A percentile compares a stretch with the other conserved stretches of the same genome.
Conservation (phyloP, 73 alveolate genomes). For the Symbiodinium pilosum region DNA sequence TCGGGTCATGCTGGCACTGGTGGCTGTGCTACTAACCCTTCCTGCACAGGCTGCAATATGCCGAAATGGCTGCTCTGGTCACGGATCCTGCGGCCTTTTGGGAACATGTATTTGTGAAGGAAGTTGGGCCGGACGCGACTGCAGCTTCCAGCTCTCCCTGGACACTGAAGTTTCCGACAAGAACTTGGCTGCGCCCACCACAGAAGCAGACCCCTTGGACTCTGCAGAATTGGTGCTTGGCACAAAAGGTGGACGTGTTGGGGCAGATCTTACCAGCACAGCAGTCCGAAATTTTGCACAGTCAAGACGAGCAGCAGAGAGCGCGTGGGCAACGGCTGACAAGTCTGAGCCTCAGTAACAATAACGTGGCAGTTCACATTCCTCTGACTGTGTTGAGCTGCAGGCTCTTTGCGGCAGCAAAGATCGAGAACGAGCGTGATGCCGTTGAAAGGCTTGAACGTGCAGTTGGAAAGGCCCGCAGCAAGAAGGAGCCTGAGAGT, state of each 20-base stretch:
- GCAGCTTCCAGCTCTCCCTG: slow-evolving; percentile 77
- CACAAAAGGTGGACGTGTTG: neutral
- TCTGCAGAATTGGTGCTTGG: neutral
- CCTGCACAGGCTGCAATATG: slow-evolving; percentile 47
- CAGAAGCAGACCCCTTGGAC: neutral
- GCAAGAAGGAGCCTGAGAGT: slow-evolving; percentile 37
- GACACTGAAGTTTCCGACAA: slow-evolving; percentile 21
- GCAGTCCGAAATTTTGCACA: slow-evolving; percentile 33
- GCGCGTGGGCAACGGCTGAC: slow-evolving; percentile 94
- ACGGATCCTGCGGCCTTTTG: slow-evolving; percentile 59
- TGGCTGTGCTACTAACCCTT: neutral
- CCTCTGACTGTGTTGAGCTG: neutral
- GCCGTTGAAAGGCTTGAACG: slow-evolving; percentile 36
- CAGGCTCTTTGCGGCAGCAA: slow-evolving; percentile 86
- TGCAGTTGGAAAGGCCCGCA: slow-evolving; percentile 53
- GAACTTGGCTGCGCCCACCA: neutral
- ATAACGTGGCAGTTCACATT: neutral
- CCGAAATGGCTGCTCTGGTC: slow-evolving; percentile 84
- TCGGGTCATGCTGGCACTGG: slow-evolving; percentile 6
- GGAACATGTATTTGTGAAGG: slow-evolving; percentile 85
- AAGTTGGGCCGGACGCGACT: slow-evolving; percentile 83
- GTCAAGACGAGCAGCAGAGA: slow-evolving; percentile 74
- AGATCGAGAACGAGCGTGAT: slow-evolving; percentile 40
- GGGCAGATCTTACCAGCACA: neutral
- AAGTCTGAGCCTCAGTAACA: neutral